These are phyloP conservation scores for Neospermospora avenae DNA, from an alignment of 2,329 filamentous ascomycete species.

Conservation along the genomic window DNA sequence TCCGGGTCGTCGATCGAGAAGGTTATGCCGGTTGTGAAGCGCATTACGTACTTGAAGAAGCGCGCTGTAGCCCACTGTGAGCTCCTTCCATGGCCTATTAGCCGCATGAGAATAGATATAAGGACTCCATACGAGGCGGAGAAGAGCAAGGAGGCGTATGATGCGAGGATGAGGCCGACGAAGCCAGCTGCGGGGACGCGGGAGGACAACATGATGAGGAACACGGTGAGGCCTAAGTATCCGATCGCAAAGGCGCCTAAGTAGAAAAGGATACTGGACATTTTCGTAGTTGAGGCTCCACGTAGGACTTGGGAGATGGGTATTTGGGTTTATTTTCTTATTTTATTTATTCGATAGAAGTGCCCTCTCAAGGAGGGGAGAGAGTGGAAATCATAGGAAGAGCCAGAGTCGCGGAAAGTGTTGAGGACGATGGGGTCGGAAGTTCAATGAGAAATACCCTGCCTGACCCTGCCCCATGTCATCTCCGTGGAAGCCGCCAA, in stretches of 20 bases:
- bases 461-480: not conserved
- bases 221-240: constrained; percentile 49
- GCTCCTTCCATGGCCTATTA: constrained; percentile 69
- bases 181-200: constrained; percentile 60
- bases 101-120: constrained; percentile 67
- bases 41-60: constrained; percentile 77
- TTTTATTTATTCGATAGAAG: constrained; percentile 7
- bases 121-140: constrained; percentile 72
- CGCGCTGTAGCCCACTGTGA: constrained; percentile 83
- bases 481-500: constrained; percentile 7
- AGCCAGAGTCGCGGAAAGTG: constrained; percentile 8
- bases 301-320: not conserved
- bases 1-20: constrained; percentile 72
- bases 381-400: constrained; percentile 21
- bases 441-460: too few relatives aligned
- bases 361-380: constrained; percentile 33
- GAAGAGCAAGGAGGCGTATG: constrained; percentile 59
- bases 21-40: constrained; percentile 67
- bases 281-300: constrained; percentile 12
- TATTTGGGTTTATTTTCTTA: too few relatives aligned
- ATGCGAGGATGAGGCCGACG: constrained; percentile 63
- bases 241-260: constrained; percentile 46
- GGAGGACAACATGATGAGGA: constrained; percentile 61
- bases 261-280: constrained; percentile 35
- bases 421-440: constrained; percentile 13